Conservation (phyloP, 176 grass and related monocot genomes). For the Themeda triandra region DNA sequence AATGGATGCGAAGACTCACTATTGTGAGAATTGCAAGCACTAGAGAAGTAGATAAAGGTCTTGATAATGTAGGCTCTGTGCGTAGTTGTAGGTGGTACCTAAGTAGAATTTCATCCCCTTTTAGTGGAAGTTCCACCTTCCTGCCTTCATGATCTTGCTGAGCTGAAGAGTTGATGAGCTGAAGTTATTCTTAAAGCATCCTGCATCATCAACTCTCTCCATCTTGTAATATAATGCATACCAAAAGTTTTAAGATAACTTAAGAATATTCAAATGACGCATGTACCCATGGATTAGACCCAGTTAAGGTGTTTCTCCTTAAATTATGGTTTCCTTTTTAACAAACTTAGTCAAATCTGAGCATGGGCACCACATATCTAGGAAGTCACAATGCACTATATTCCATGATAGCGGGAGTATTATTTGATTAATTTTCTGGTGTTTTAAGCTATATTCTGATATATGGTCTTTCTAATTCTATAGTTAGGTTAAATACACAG, state of each 20-base stretch:
- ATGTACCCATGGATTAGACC: background rate
- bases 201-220: background rate
- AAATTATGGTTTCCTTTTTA: background rate
- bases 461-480: background rate
- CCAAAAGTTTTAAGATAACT: background rate
- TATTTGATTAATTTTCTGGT: background rate
- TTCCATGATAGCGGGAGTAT: background rate
- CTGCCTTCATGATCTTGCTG: background rate
- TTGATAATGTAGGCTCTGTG: background rate
- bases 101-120: background rate
- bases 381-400: no score
- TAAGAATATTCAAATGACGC: background rate
- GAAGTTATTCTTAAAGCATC: background rate
- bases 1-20: slow-evolving; percentile 38
- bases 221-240: background rate
- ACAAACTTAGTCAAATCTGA: background rate
- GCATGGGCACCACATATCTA: background rate
- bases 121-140: background rate
- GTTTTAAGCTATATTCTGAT: background rate
- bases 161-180: background rate
- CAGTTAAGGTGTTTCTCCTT: background rate
- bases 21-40: slow-evolving; percentile 38
- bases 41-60: slow-evolving; percentile 25
- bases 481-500: background rate
- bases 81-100: background rate